phyloP scores from a whole-genome alignment of 176 grass and related monocot genomes.

The Carex cristatella region DNA sequence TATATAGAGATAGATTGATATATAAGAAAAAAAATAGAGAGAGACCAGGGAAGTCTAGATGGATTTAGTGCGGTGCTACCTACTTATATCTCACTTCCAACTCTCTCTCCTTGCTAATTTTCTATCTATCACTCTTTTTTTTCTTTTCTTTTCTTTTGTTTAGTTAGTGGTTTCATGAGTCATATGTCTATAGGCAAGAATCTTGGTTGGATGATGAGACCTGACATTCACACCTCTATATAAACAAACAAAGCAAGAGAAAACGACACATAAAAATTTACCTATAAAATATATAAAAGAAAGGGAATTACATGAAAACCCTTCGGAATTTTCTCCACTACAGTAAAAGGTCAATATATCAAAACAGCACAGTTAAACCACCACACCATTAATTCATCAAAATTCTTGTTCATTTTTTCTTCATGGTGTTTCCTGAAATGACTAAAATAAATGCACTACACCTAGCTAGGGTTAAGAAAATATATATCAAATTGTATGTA shows the following conservation, averaged over 20 bases:
- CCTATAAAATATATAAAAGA: not conserved
- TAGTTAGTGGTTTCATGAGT: constrained; percentile 21
- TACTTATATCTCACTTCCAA: constrained; percentile 21
- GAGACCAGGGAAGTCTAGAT: not conserved
- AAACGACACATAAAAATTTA: not conserved
- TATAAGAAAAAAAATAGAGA: not conserved
- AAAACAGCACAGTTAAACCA: constrained; percentile 1
- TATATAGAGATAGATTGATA: no score
- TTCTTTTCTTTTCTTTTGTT: not conserved
- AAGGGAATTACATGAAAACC: not conserved
- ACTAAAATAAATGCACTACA: not conserved
- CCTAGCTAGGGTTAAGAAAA: not conserved
- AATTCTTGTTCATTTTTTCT: not conserved
- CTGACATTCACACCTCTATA: not conserved
- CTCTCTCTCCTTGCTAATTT: not conserved
- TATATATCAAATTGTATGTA: constrained; percentile 6
- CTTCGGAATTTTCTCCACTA: not conserved
- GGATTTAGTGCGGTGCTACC: constrained; percentile 1
- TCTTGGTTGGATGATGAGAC: constrained; percentile 24
- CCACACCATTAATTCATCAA: not conserved
- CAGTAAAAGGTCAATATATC: constrained; percentile 2
- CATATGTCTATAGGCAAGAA: constrained; percentile 14
- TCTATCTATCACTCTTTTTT: not conserved
- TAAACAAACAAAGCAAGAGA: not conserved
- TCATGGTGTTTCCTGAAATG: not conserved